These are phyloP conservation scores for Phytophthora pluvialis DNA, from an alignment of 352 stramenopile species.

Conservation along the genomic window DNA sequence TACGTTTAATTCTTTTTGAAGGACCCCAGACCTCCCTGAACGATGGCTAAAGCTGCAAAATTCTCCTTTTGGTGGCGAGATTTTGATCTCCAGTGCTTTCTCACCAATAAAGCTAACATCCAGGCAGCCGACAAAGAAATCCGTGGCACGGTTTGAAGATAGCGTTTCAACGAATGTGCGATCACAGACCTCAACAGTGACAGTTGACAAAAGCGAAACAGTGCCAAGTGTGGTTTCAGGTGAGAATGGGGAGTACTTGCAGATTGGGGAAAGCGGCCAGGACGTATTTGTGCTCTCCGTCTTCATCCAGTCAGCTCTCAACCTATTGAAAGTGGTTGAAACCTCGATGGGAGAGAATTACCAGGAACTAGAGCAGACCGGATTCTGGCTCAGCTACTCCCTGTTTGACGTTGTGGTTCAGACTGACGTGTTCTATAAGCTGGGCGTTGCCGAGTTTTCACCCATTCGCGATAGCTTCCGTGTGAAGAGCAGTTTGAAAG, in stretches of 20 bases:
- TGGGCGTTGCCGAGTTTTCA: slow-evolving; percentile 61
- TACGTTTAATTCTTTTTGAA: slow-evolving; percentile 22
- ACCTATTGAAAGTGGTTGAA: slow-evolving; percentile 41
- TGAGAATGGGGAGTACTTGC: slow-evolving; percentile 57
- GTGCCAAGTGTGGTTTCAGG: slow-evolving; percentile 20
- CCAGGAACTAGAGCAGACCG: slow-evolving; percentile 21
- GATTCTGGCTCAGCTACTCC: slow-evolving; percentile 87
- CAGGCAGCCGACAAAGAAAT: not conserved
- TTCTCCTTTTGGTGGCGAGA: slow-evolving; percentile 70
- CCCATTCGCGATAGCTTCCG: slow-evolving; percentile 80
- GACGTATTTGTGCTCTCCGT: slow-evolving; percentile 75
- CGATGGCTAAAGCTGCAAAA: slow-evolving; percentile 81
- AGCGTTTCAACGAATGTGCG: not conserved
- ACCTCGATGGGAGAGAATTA: slow-evolving; percentile 18
- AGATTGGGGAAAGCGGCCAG: slow-evolving; percentile 47
- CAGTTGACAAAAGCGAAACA: not conserved
- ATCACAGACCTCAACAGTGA: not conserved
- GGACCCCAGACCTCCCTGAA: slow-evolving; percentile 73
- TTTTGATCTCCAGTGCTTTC: slow-evolving; percentile 61
- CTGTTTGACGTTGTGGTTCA: slow-evolving; percentile 86
- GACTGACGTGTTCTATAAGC: slow-evolving; percentile 77
- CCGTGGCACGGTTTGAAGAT: not conserved
- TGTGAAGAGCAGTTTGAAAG: slow-evolving; percentile 55
- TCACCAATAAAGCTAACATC: slow-evolving; percentile 15
- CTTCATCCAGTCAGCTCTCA: slow-evolving; percentile 50